Conservation (phyloP, 768 basidiomycete genomes). For the Boletus vinaceobasis region DNA sequence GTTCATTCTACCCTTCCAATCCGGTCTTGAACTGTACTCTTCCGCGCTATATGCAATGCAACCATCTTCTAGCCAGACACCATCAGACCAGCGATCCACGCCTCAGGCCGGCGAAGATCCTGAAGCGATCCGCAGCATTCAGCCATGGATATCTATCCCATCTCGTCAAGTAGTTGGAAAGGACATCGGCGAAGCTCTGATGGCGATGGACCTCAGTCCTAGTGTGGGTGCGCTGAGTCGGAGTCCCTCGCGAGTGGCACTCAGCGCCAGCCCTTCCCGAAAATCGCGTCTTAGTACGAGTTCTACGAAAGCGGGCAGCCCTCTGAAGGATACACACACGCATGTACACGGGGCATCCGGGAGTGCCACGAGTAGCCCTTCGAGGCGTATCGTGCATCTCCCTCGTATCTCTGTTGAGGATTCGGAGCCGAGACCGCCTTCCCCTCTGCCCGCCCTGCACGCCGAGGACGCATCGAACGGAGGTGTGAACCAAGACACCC, state of each 20-base stretch:
- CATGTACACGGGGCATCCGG: conserved; percentile 4
- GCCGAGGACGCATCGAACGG: not conserved
- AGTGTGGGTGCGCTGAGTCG: conserved; percentile 13
- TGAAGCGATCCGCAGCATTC: conserved; percentile 14
- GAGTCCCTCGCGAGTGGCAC: conserved; percentile 22
- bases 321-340: conserved; percentile 13
- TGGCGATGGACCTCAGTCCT: conserved; percentile 37
- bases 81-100: conserved; percentile 20
- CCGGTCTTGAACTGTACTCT: conserved; percentile 4
- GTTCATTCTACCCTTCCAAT: conserved; percentile 20
- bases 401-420: conserved; percentile 20
- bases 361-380: conserved; percentile 22
- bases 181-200: conserved; percentile 31
- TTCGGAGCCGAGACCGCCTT: conserved; percentile 7
- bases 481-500: not conserved
- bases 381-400: conserved; percentile 18
- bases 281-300: conserved; percentile 24
- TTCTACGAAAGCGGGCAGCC: conserved; percentile 19
- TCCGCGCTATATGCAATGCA: conserved; percentile 5
- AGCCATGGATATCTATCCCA: conserved; percentile 31
- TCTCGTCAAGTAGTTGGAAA: conserved; percentile 14
- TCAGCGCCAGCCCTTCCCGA: conserved; percentile 20
- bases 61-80: conserved; percentile 4
- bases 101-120: conserved; percentile 13
- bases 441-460: not conserved